phyloP scores from a whole-genome alignment of 257 asterid species.

The Apocynum venetum region DNA sequence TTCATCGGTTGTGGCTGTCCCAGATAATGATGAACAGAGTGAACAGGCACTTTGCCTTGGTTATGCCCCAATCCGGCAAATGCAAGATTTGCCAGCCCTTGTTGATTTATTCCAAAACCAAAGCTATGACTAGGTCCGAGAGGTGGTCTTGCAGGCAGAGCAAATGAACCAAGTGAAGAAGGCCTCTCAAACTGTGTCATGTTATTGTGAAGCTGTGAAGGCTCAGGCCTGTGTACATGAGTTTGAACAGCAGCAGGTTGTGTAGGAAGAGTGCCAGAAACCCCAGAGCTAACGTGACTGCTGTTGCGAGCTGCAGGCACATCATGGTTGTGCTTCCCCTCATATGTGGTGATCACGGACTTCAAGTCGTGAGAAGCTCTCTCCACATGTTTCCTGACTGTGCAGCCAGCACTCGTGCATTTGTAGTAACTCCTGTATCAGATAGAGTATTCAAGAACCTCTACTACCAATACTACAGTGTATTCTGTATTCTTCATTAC shows the following conservation, averaged over 20 bases:
- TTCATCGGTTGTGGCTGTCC: slow-evolving; percentile 33
- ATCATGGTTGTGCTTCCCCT: slow-evolving; percentile 84
- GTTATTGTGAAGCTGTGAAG: slow-evolving; percentile 45
- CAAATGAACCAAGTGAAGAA: slow-evolving; percentile 32
- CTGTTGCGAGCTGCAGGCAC: slow-evolving; percentile 84
- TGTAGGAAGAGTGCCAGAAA: slow-evolving; percentile 17
- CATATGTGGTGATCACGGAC: slow-evolving; percentile 76
- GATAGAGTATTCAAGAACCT: not conserved
- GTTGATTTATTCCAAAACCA: slow-evolving; percentile 55
- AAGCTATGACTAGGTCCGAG: slow-evolving; percentile 43
- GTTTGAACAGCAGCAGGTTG: slow-evolving; percentile 32
- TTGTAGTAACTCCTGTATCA: slow-evolving; percentile 81
- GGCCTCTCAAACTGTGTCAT: slow-evolving; percentile 44
- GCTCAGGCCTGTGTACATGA: slow-evolving; percentile 46
- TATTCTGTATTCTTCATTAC: not conserved
- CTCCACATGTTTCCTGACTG: slow-evolving; percentile 78
- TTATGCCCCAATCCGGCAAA: slow-evolving; percentile 38
- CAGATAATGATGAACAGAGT: slow-evolving; percentile 38
- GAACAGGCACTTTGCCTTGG: slow-evolving; percentile 36
- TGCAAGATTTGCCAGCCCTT: slow-evolving; percentile 33
- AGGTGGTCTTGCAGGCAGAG: slow-evolving; percentile 40
- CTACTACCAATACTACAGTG: not conserved
- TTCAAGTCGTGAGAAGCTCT: slow-evolving; percentile 82
- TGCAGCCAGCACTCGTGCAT: slow-evolving; percentile 78
- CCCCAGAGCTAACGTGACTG: slow-evolving; percentile 46